Evolutionary conservation across 371 early-diverging fungal species (phyloP), one percentile per base, ranked within the genome.

Genomic region (Gilbertella persicaria): DNA sequence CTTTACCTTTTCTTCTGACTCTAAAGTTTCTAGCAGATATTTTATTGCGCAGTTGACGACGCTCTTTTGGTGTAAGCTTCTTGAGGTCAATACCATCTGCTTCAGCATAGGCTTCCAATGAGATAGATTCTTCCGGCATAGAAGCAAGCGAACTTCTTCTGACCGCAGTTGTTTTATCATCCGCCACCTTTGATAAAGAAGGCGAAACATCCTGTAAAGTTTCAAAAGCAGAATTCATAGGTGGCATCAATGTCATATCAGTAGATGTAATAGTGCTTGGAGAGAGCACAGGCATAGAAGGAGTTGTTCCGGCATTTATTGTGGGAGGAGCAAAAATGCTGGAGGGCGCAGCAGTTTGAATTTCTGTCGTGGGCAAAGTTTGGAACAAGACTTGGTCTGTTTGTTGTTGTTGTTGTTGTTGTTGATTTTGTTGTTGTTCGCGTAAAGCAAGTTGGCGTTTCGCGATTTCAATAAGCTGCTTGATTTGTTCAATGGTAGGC

Each of bases 11-110:
- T 68, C 93, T 79, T 39, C 94, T 82, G 28, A 87, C 86, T 43
- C 95, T 80, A 62, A 94, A 94, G 66, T 91, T 91, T 53, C 95
- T 75, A 5, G 95, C 95, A 8, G 92, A 91, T 29, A 93, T 85
- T 60, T 93, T 93, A 73, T 94, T 94, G 17, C 94, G 80, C 41
- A 93, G 66, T 63, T 92, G 93, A 25, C 94, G 78, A 19, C 93
- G 83, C 62, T 94, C 92, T 67, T 90, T 92, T 12, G 91, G 79
- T 1, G 87, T 75, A 66, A 91, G 65, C 46, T 80, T 83, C 54
- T 82, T 82, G n/a, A 79, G 33, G 25, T 78, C 70, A 44, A 66
- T 69, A n/a, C 65, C 69, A 52, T 69, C 69, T 16, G 60, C 64
- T 37, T 56, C 64, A 26, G 66, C 66, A 57, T 60, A 65, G 3